Percentiles rank a stretch among this genome's conserved stretches.
Evolutionary conservation across 1,284 basidiomycete species (phyloP).

Genomic region (Cryptococcus neoformans): DNA sequence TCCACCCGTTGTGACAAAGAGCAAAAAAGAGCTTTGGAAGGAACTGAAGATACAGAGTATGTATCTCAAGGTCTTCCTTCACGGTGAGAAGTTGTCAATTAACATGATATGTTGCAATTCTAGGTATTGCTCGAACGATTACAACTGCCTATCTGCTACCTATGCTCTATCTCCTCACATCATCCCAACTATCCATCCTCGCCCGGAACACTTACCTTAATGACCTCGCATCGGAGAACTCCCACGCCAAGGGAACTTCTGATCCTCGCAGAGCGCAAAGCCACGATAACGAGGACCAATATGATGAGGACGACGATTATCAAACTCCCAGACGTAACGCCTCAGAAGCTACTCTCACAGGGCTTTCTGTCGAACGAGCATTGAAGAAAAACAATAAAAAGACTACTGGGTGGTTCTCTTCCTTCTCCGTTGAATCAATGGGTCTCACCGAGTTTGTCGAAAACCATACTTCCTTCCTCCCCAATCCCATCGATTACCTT

Average conservation of each 20-base stretch:
- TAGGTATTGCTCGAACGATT: constrained; percentile 43
- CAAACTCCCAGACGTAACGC: constrained; percentile 3
- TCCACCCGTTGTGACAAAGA: constrained; percentile 12
- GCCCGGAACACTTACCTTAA: constrained; percentile 40
- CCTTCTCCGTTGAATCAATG: constrained; percentile 31
- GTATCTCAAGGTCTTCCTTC: constrained; percentile 1
- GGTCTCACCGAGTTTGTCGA: constrained; percentile 30
- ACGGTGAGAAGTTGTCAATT: background rate
- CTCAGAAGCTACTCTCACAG: background rate
- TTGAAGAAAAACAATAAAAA: background rate
- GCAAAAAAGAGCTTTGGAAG: constrained; percentile 48
- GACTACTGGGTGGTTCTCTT: constrained; percentile 24
- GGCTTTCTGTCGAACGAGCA: background rate
- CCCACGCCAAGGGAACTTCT: background rate
- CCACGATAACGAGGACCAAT: background rate
- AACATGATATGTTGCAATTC: background rate
- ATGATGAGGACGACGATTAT: constrained; percentile 5
- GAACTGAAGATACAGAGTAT: constrained; percentile 48
- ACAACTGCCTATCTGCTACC: constrained; percentile 48
- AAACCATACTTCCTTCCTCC: constrained; percentile 9
- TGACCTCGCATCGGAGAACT: constrained; percentile 24
- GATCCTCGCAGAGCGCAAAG: background rate
- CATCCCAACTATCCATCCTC: constrained; percentile 46
- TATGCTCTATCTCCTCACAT: constrained; percentile 44
- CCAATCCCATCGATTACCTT: constrained; percentile 18